Conservation (phyloP, 139 green algal species). For the Gonium pectorale region DNA sequence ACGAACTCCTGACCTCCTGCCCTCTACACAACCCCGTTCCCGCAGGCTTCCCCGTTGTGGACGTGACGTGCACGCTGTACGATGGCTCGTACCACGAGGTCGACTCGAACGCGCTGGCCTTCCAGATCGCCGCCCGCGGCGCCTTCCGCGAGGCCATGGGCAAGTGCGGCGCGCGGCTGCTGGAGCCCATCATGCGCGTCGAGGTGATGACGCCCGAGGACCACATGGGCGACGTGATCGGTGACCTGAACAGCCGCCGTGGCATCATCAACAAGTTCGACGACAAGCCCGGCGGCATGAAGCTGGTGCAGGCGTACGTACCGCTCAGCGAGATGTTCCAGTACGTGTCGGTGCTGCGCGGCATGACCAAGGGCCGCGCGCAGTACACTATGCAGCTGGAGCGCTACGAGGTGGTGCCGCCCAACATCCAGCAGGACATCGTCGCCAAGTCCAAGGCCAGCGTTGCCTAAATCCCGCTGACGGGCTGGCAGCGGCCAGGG, state of each 20-base stretch:
- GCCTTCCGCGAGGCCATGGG: slow-evolving; percentile 93
- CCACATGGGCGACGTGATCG: slow-evolving; percentile 98
- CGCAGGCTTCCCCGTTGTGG: slow-evolving; percentile 95
- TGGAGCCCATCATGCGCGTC: slow-evolving; percentile 98
- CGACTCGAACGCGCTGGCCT: slow-evolving; percentile 96
- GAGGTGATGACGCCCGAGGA: slow-evolving; percentile 97
- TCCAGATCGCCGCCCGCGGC: slow-evolving; percentile 95
- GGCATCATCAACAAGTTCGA: slow-evolving; percentile 93
- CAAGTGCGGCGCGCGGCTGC: slow-evolving; percentile 90
- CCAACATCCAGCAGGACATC: slow-evolving; percentile 94
- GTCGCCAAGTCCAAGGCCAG: slow-evolving; percentile 55
- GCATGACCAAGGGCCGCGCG: slow-evolving; percentile 97
- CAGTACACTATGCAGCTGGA: slow-evolving; percentile 96
- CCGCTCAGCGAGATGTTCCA: slow-evolving; percentile 98
- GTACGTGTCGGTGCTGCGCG: slow-evolving; percentile 95
- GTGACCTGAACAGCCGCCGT: slow-evolving; percentile 97
- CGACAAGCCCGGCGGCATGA: slow-evolving; percentile 96
- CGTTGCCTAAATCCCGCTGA: slow-evolving; percentile 20
- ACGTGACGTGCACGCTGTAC: slow-evolving; percentile 87
- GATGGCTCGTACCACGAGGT: slow-evolving; percentile 99
- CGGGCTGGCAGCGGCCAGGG: too few relatives aligned
- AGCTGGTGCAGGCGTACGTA: slow-evolving; percentile 90
- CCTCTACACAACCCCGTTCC: too few relatives aligned
- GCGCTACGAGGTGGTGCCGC: slow-evolving; percentile 93
- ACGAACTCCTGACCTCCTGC: too few relatives aligned